Percentiles rank a stretch among this genome's conserved stretches.
Evolutionary conservation across 768 basidiomycete genomes (phyloP).

Genomic region (Termitomyces sp.): DNA sequence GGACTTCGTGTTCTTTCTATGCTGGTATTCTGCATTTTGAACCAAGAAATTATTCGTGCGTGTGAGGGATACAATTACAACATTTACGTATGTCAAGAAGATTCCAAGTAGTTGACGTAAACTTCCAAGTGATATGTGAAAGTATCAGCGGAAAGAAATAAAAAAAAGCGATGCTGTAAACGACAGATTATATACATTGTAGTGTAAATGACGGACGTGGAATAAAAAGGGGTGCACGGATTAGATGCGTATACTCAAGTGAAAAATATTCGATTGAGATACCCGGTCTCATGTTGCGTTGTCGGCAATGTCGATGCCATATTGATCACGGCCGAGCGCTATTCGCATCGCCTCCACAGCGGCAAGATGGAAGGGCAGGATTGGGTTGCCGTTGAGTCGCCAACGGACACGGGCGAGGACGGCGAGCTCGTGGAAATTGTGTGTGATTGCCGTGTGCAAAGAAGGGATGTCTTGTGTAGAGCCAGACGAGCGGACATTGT

Average conservation of each 20-base stretch:
- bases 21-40: no score
- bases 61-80: constrained; percentile 1
- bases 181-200: not conserved
- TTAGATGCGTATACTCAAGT: not conserved
- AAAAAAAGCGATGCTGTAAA: not conserved
- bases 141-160: not conserved
- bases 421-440: constrained; percentile 66
- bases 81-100: not conserved
- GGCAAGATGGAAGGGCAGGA: constrained; percentile 71
- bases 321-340: constrained; percentile 32
- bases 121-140: not conserved
- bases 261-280: not conserved
- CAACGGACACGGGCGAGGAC: constrained; percentile 51
- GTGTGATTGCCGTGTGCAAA: constrained; percentile 53
- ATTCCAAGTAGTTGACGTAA: not conserved
- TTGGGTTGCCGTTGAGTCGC: constrained; percentile 45
- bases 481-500: constrained; percentile 35
- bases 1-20: not conserved
- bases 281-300: not conserved
- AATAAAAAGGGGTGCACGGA: not conserved
- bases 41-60: not conserved
- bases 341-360: constrained; percentile 62
- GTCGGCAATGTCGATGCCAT: constrained; percentile 7
- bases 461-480: constrained; percentile 21
- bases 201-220: not conserved